Percentiles rank a stretch among this genome's conserved stretches.
phyloP scores from a whole-genome alignment of 2,329 filamentous ascomycete species.

The Pseudocercospora fijiensis region DNA sequence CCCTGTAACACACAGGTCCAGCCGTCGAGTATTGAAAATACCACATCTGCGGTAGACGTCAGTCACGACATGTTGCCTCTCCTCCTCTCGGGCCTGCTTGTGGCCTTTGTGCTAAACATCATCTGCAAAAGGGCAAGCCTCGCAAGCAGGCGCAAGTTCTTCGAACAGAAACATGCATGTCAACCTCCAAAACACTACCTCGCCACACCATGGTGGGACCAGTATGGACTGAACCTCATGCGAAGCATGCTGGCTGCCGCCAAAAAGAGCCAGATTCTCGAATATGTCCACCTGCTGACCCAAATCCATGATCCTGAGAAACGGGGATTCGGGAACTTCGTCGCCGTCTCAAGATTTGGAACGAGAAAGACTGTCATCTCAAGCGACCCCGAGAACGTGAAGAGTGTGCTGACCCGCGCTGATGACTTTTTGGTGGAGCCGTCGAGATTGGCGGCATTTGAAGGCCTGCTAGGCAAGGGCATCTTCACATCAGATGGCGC shows the following conservation, averaged over 20 bases:
- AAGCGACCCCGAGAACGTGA: not conserved
- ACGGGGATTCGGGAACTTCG: not conserved
- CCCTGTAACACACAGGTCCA: too few relatives aligned
- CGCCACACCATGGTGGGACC: not conserved
- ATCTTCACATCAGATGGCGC: constrained; percentile 37
- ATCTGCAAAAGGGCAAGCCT: not conserved
- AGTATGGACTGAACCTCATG: not conserved
- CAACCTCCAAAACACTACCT: not conserved
- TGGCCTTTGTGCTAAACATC: not conserved
- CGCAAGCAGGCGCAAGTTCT: not conserved
- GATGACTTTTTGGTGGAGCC: not conserved
- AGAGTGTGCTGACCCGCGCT: not conserved
- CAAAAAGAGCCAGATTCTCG: not conserved
- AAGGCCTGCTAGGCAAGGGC: constrained; percentile 32
- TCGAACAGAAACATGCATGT: not conserved
- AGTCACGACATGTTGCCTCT: not conserved
- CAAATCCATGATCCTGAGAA: not conserved
- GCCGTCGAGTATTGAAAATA: too few relatives aligned
- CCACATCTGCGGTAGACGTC: not conserved
- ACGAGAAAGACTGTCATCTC: not conserved
- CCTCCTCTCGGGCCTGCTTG: not conserved
- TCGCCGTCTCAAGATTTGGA: not conserved
- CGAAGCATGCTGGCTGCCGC: not conserved
- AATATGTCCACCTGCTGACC: not conserved
- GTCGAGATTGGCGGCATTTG: not conserved